Evolutionary conservation across 2,329 filamentous ascomycete genomes (phyloP), one percentile per base, ranked within the genome.

Genomic region (Parastagonospora avenae): DNA sequence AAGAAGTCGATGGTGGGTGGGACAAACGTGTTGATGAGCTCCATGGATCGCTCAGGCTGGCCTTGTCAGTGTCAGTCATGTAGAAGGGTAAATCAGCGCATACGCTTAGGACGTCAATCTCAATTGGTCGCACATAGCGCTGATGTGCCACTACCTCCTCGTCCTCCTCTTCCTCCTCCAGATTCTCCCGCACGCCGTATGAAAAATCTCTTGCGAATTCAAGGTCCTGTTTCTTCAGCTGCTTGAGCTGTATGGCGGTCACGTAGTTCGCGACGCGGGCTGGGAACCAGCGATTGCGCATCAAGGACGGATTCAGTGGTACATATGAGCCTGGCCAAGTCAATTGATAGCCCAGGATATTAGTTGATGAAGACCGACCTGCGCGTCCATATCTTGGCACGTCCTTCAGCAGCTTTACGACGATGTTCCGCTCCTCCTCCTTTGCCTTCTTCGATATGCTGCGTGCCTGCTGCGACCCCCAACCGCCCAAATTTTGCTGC

Each of bases 201-300:
- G 73, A 71, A 52, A 74, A 73, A 63, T 83, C 79, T 46, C 80
- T 72, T 50, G 77, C 74, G 35, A 80, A 68, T 14, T 72, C 59
- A 10, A 77, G 69, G 27, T 79, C 76, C 54, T 76, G 75, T 4
- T 72, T 57, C 51, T 75, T 76, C 35, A 83, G 63, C 48, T 77
- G 68, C 62, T 77, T 76, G 39, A 79, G 52, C 54, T 80, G 77
- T 33, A 67, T 63, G 31, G 65, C 58, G 39, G 80, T 77, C 16
- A 83, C 72, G 67, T 85, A 85, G 63, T 80, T 76, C 55, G 82
- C 82, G 54, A 78, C 71, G 50, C 75, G 71, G 37, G 66, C 67
- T 3, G 81, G 82, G 57, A 79, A 83, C 78, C 78, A 83, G 46
- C 71, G 67, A 63, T 83, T 83, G 56, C 82, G 76, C 81, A 85